Base-by-base conservation (phyloP, 2,329 filamentous ascomycete genomes). In the Fusarium annulatum region DNA sequence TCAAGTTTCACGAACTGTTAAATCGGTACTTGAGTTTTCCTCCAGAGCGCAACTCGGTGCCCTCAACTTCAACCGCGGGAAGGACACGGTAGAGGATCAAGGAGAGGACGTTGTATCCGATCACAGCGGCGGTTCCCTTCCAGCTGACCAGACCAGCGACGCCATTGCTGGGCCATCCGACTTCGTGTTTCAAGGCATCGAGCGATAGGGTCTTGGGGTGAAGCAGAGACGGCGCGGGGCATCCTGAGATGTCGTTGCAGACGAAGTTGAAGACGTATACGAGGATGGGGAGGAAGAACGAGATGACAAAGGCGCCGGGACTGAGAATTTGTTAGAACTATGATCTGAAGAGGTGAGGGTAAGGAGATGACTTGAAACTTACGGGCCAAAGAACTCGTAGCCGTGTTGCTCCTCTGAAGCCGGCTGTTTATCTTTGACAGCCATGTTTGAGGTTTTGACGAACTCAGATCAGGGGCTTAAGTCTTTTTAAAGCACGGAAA, bases 231-330 rank as follows among this genome's bases (percentile, higher is more conserved):
- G 95, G 94, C 6, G 94, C 92, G 52, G 96, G 96, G 80, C 96
- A 98, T 66, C 96, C 96, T 14, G 94, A 92, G 72, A 97, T 86
- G 81, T 98, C 95, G 84, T 98, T 98, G 88, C 96, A 98, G 78
- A 92, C 86, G 80, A 98, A 97, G 52, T 91, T 88, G 80, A 96
- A 92, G 77, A 91, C 81, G 84, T 96, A 97, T 76, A 94, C 89
- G 73, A 95, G 87, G 46, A 95, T 69, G 0, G 96, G 96, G 2
- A 98, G 90, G 64, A 92, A 91, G 77, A 97, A 92, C 12, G 93
- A 93, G 79, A 98, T 94, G 69, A 85, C 88, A 69, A 92, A 89
- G 41, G 93, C 94, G 63, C 95, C 95, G 46, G 92, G 86, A 61
- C 95, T 97, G 55, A 10, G 48, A 15, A 23, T n/a, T 52, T 56